Evolutionary conservation across 352 stramenopile genomes (phyloP), one percentile per base, ranked within the genome.

Genomic region (Globisporangium viniferum): DNA sequence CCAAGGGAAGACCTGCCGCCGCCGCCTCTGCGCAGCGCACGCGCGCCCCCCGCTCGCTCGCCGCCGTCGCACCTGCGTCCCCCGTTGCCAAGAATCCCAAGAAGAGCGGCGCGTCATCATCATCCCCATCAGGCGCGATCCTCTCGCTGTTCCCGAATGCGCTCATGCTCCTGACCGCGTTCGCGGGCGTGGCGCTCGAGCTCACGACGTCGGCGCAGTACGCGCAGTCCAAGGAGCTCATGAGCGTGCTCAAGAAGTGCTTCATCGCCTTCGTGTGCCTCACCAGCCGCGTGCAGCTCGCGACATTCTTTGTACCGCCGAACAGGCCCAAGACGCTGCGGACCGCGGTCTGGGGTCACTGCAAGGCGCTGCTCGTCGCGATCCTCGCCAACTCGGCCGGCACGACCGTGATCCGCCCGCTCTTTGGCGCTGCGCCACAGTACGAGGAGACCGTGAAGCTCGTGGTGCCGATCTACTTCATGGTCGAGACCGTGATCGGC

Each of bases 181-280:
- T 79, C 56, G 59, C 51, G 15, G 81, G 75, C 24, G 80, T 89
- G 27, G 72, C 71, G 39, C 76, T 87, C 53, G 84, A 88, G 58
- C 73, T 89, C 70, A 89, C 82, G 33, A 90, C 84, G 1, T 67
- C 74, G 29, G 73, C 71, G 2, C 66, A 73, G 10, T 92, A 86
- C 70, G 64, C 78, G 48, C 75, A 82, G 36, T 86, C 79, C 33
- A 74, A 76, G 36, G 56, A 72, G 53, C 66, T 90, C 15, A 74
- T 88, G 72, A 62, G 31, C 15, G 54, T 71, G 22, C 80, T 89
- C 51, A 89, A 89, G 66, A 73, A 76, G 48, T 76, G 67, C 18
- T 92, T 90, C 65, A 82, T 91, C 62, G 77, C 77, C 9, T 86
- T 80, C 69, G 79, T 90, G 36, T 90, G 82, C 33, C 73, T 92